Conservation (phyloP, 306 rosid species). For the Quercus berberidifolia region DNA sequence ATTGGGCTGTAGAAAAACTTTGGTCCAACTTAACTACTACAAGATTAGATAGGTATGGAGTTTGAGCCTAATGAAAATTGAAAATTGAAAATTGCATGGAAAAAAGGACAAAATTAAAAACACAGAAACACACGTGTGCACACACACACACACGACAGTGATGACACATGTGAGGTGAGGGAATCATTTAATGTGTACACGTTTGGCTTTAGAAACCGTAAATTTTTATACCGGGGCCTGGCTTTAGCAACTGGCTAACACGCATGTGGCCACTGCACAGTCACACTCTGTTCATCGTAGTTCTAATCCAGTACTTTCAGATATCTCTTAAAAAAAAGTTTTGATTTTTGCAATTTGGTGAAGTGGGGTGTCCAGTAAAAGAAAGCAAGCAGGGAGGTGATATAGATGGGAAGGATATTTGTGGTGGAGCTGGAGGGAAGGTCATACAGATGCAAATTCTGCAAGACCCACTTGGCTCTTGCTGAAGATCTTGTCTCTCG, state of each 20-base stretch:
- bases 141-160: no score
- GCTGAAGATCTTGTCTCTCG: constrained; percentile 70
- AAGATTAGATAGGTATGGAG: background rate
- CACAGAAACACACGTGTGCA: background rate
- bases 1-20: background rate
- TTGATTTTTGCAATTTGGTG: background rate
- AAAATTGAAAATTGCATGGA: background rate
- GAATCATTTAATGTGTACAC: background rate
- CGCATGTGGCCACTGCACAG: background rate
- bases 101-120: background rate
- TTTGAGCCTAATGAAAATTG: background rate
- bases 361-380: background rate
- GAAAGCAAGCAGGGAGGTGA: background rate
- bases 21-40: background rate
- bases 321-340: background rate
- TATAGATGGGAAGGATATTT: constrained; percentile 69
- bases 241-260: background rate
- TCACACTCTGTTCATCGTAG: no score
- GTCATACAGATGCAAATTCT: constrained; percentile 86
- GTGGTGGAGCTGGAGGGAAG: constrained; percentile 85
- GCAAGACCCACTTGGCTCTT: constrained; percentile 80
- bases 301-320: no score
- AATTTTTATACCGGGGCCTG: background rate
- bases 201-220: background rate
- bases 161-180: background rate